Base-by-base conservation (phyloP, 305 asterid genomes). In the Ajuga reptans region DNA sequence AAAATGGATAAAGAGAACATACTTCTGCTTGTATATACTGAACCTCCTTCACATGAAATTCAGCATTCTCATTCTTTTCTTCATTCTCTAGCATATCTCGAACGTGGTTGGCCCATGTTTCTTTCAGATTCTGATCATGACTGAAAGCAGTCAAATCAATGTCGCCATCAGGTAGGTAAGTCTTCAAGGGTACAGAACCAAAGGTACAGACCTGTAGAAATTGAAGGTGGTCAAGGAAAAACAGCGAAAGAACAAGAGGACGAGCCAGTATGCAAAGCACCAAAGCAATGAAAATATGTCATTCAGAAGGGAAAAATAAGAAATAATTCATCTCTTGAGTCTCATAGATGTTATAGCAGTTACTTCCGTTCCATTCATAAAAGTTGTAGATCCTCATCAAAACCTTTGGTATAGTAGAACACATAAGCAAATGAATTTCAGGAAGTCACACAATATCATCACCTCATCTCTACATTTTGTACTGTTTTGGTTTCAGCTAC, bases 11-110 rank as follows among this genome's bases (percentile, higher is more conserved):
- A 51, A 36, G 27, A 71, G 65, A 75, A 61, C 89, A 68, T 90
- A 92, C 98, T 75, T 92, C 97, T 59, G 96, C 97, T 84, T 92
- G 98, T 67, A 90, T 92, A 67, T 92, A 92, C 76, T 92, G 98
- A 77, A 92, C 95, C 80, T 92, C 98, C 90, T 92, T 90, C 80
- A 92, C 98, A 75, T 77, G 84, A 78, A 92, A 92, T 79, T 90
- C 95, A 75, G 98, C 97, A 72, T 87, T 82, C 68, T 90, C 92
- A 66, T 88, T 87, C 74, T 85, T 92, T 82, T 92, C 98, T 82
- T 92, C 98, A 18, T 79, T 88, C 87, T 88, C 87, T 34, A 92
- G 80, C 89, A 83, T 84, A 79, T 92, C 97, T n/a, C 92, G 88
- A 50, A 90, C 97, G 78, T 83, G 95, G 79, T 85, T 84, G 74